Evolutionary conservation across 106 monocot species (phyloP), one percentile per base, ranked within the genome.

Genomic region (Acorus gramineus): DNA sequence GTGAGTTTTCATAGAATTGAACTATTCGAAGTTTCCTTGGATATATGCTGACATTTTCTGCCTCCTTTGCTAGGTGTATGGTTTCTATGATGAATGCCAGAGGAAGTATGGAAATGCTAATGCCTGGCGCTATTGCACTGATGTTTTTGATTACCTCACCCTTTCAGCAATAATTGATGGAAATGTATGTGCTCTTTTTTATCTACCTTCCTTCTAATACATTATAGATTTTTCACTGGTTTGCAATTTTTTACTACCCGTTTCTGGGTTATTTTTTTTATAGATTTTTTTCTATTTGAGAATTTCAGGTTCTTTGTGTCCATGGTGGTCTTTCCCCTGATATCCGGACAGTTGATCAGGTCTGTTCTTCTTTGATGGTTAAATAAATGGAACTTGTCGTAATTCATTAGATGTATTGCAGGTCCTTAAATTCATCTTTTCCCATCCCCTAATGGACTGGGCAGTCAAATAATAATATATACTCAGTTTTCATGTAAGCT

Each of bases 51-150:
- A 0, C 28, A 28, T 28, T 28, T 28, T 0, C 28, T 28, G 28
- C 28, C 1, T 28, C 28, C 11, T 54, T 47, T 56, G 79, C 14
- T 50, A 94, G 94, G 94, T 94, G 8, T 94, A 94, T 78, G 94
- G 94, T 43, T 94, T 94, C 74, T 94, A 94, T 80, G 94, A 94
- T 69, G 94, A 94, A 62, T 94, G 94, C 64, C 94, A 94, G 73
- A 81, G 94, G 63, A 94, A 94, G 67, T 94, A 94, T 78, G 94
- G 94, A 66, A 94, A 94, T 80, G 94, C 94, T 46, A 94, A 94
- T 76, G 90, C 94, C 49, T 94, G 89, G 94, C 80, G 94, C 69
- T 94, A 94, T 60, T 95, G 95, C 72, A 95, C 95, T 28, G 95
- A 95, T 79, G 95, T 95, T 73, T 95, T 95, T 72, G 95, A 95